phyloP scores from a whole-genome alignment of 129 eudicot species.

The Silybum marianum region DNA sequence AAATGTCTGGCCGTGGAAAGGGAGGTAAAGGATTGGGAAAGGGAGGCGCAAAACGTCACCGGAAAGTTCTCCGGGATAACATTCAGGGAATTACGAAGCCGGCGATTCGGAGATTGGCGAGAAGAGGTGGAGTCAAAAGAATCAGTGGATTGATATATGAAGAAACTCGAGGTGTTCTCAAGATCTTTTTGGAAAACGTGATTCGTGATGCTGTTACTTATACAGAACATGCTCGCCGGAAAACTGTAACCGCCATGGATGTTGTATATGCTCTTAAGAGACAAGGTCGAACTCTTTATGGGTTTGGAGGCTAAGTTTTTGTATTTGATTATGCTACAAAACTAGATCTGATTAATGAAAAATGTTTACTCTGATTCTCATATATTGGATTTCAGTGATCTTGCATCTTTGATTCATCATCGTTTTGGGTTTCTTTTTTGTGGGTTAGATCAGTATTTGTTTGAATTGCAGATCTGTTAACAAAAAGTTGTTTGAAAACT shows the following conservation, averaged over 20 bases:
- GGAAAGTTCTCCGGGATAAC: slow-evolving; percentile 40
- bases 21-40: slow-evolving; percentile 37
- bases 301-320: slow-evolving; percentile 32
- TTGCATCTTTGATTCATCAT: neutral
- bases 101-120: slow-evolving; percentile 33
- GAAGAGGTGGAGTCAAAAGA: slow-evolving; percentile 42
- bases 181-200: slow-evolving; percentile 38
- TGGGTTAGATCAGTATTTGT: neutral
- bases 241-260: slow-evolving; percentile 39
- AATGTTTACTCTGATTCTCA: neutral
- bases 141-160: slow-evolving; percentile 38
- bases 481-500: too few relatives aligned
- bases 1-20: slow-evolving; percentile 41
- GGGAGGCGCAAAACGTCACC: slow-evolving; percentile 36
- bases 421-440: neutral
- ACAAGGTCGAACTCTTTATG: slow-evolving; percentile 35
- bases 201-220: slow-evolving; percentile 36
- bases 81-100: slow-evolving; percentile 40
- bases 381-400: neutral
- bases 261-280: slow-evolving; percentile 39
- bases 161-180: slow-evolving; percentile 34
- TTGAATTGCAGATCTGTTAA: too few relatives aligned
- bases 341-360: neutral
- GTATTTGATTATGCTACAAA: neutral
- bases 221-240: slow-evolving; percentile 36